Percentiles rank a stretch among this genome's conserved stretches.
Conservation (phyloP, 192 early-diverging fungal genomes). For the Helicostylum pulchrum region DNA sequence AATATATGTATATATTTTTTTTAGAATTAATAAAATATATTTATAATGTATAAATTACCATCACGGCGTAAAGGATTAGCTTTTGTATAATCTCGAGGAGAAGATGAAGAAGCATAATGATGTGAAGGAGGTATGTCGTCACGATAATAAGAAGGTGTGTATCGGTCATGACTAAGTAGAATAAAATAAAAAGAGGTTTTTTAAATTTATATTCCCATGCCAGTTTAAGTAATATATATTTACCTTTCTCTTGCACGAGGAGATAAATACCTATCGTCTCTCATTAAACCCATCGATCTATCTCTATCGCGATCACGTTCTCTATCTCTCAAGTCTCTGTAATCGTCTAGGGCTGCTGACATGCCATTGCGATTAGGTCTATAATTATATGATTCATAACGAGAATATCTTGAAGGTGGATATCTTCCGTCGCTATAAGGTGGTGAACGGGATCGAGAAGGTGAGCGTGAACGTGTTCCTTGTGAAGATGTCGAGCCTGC, state of each 20-base stretch:
- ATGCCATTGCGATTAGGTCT: conserved; percentile 20
- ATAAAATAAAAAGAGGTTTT: not conserved
- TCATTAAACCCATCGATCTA: conserved; percentile 24
- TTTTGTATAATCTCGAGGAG: conserved; percentile 15
- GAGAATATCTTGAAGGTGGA: conserved; percentile 29
- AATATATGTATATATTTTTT: not conserved
- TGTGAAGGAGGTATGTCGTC: conserved; percentile 29
- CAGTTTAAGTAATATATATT: not conserved
- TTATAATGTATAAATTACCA: conserved; percentile 16
- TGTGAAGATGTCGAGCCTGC: conserved; percentile 37
- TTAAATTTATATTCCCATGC: not conserved
- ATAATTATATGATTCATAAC: conserved; percentile 34
- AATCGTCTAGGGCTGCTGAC: conserved; percentile 32
- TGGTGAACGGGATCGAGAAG: conserved; percentile 36
- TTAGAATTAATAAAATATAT: not conserved
- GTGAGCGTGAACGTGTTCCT: conserved; percentile 32
- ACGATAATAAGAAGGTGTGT: conserved; percentile 31
- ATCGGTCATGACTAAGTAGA: conserved; percentile 28
- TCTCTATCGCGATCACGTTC: conserved; percentile 27
- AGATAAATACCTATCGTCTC: conserved; percentile 24
- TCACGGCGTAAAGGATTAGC: conserved; percentile 28
- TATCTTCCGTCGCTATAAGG: conserved; percentile 35
- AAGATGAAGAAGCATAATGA: conserved; percentile 17
- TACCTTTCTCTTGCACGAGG: conserved; percentile 30
- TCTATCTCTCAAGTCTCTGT: conserved; percentile 34